These are phyloP conservation scores for Candida nanaspora DNA, from an alignment of 805 yeast genomes.

Conservation along the genomic window DNA sequence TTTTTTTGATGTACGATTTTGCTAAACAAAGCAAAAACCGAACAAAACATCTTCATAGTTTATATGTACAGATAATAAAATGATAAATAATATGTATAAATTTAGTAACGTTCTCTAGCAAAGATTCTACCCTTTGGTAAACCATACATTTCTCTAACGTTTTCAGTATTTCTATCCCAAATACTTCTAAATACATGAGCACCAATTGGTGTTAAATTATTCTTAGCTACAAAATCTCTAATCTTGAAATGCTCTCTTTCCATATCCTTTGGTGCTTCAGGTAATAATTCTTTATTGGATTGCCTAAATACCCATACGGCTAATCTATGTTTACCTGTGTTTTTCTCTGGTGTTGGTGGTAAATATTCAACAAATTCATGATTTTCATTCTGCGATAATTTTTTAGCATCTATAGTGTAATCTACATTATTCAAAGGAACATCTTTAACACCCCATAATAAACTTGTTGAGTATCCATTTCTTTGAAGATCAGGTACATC, in stretches of 20 bases:
- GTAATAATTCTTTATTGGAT: slow-evolving; percentile 18
- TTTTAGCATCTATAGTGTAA: slow-evolving; percentile 44
- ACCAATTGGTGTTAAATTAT: slow-evolving; percentile 71
- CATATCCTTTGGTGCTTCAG: slow-evolving; percentile 13
- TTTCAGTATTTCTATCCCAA: slow-evolving; percentile 70
- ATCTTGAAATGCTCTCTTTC: slow-evolving; percentile 57
- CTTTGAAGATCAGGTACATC: slow-evolving; percentile 74
- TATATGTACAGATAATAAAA: too few species aligned
- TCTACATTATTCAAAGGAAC: slow-evolving; percentile 52
- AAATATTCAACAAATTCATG: slow-evolving; percentile 50
- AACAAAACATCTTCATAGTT: too few species aligned
- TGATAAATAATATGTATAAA: too few species aligned
- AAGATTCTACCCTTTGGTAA: slow-evolving; percentile 71
- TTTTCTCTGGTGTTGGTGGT: slow-evolving; percentile 89
- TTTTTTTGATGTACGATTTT: too few species aligned
- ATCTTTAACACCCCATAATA: slow-evolving; percentile 74
- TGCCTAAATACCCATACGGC: slow-evolving; percentile 91
- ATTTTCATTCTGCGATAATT: slow-evolving; percentile 23
- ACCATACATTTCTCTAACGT: slow-evolving; percentile 66
- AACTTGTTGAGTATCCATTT: slow-evolving; percentile 63
- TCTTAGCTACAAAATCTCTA: slow-evolving; percentile 50
- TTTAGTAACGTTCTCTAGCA: slow-evolving; percentile 45
- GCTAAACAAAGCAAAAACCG: too few species aligned
- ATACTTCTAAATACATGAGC: slow-evolving; percentile 86
- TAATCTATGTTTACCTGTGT: slow-evolving; percentile 74